These are phyloP conservation scores for Naganishia vaughanmartiniae DNA, from an alignment of 768 basidiomycete species.

Conservation along the genomic window DNA sequence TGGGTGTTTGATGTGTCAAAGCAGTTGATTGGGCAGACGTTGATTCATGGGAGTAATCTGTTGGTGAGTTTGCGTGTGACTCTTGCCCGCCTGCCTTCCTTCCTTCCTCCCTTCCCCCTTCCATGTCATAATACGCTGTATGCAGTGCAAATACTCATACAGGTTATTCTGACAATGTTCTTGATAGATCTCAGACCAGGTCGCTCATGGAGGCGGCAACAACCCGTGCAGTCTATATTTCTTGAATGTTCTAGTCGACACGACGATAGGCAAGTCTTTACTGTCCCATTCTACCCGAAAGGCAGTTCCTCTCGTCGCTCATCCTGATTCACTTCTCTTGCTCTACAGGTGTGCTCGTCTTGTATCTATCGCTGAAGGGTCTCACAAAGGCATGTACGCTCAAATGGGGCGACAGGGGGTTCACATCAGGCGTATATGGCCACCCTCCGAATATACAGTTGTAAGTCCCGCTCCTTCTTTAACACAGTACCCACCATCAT, in stretches of 20 bases:
- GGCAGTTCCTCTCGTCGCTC: no score
- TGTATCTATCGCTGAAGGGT: conserved; percentile 69
- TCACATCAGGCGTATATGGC: conserved; percentile 85
- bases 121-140: no score
- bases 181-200: conserved; percentile 67
- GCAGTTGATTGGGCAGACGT: conserved; percentile 67
- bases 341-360: conserved; percentile 69
- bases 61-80: conserved; percentile 39
- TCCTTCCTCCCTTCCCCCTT: conserved; percentile 3
- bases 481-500: conserved; percentile 30
- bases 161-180: background rate
- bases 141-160: no score
- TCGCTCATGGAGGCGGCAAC: conserved; percentile 63
- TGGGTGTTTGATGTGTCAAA: conserved; percentile 95
- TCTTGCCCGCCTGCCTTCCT: no score
- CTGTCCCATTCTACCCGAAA: background rate
- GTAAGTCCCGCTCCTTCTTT: conserved; percentile 60
- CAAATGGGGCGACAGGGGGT: conserved; percentile 54
- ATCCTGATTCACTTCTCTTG: background rate
- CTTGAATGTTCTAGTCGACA: conserved; percentile 87
- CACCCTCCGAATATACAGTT: conserved; percentile 69
- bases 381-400: conserved; percentile 63
- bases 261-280: conserved; percentile 69
- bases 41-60: conserved; percentile 45
- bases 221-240: conserved; percentile 88